Conservation (phyloP, 441 rosid genomes). For the Jatropha podagrica region DNA sequence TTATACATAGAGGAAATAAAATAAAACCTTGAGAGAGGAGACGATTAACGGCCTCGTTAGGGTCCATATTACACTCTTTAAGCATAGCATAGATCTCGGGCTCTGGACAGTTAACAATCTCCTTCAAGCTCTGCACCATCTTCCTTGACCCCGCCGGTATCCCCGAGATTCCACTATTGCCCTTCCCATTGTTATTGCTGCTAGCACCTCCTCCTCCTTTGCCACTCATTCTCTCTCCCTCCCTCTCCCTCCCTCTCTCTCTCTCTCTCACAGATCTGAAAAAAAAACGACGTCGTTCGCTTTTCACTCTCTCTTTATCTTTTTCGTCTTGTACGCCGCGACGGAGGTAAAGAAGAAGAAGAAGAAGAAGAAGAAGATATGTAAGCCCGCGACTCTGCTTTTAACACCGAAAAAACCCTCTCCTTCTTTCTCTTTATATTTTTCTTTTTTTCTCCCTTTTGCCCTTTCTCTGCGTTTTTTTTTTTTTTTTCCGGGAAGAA, state of each 20-base stretch:
- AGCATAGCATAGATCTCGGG: conserved; percentile 94
- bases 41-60: conserved; percentile 95
- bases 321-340: conserved; percentile 4
- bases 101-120: conserved; percentile 88
- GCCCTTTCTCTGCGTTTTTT: no score
- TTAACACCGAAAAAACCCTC: conserved; percentile 23
- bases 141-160: conserved; percentile 81
- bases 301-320: neutral
- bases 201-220: conserved; percentile 51
- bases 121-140: conserved; percentile 94
- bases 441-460: no score
- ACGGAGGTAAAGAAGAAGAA: conserved; percentile 11
- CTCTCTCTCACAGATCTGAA: conserved; percentile 50
- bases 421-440: neutral
- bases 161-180: conserved; percentile 52
- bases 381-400: conserved; percentile 3
- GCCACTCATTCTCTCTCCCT: conserved; percentile 51
- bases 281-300: conserved; percentile 12
- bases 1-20: no score
- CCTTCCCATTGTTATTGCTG: conserved; percentile 38
- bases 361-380: conserved; percentile 11
- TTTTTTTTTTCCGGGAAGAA: no score
- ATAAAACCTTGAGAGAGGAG: conserved; percentile 82
- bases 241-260: conserved; percentile 38
- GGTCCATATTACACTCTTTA: conserved; percentile 98